Evolutionary conservation across 129 eudicot species (phyloP).

Genomic region (Lonicera japonica): DNA sequence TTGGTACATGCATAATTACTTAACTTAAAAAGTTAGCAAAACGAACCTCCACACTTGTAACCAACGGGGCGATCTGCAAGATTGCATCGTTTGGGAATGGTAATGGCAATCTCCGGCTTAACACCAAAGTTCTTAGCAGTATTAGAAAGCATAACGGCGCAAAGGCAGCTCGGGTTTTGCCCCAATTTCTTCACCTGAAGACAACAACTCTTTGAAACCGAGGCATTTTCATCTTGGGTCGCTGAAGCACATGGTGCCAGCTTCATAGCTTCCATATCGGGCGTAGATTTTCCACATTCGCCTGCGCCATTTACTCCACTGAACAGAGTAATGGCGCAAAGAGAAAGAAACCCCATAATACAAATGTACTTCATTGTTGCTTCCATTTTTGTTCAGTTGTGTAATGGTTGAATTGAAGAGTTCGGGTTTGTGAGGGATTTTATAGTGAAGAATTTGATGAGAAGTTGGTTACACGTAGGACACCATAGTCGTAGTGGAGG

Average conservation of each 20-base stretch:
- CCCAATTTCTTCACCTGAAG: conserved; percentile 59
- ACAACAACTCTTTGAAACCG: conserved; percentile 56
- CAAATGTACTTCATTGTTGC: conserved; percentile 42
- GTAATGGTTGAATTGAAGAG: not conserved
- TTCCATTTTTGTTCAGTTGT: conserved; percentile 25
- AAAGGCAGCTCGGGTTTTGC: conserved; percentile 70
- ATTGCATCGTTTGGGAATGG: conserved; percentile 90
- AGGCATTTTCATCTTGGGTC: conserved; percentile 48
- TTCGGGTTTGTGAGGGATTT: no score
- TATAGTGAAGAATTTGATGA: no score
- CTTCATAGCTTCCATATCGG: conserved; percentile 76
- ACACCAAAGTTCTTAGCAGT: conserved; percentile 68
- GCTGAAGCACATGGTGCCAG: conserved; percentile 79
- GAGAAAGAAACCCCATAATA: conserved; percentile 33
- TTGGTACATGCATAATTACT: not conserved
- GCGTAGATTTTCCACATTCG: conserved; percentile 57
- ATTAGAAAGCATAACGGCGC: conserved; percentile 87
- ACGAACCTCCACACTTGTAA: conserved; percentile 77
- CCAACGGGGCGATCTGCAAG: conserved; percentile 80
- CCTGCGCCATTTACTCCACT: conserved; percentile 51
- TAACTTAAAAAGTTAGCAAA: not conserved
- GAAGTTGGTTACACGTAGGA: conserved; percentile 25
- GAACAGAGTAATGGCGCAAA: conserved; percentile 27
- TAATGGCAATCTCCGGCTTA: conserved; percentile 58
- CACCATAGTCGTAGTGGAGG: conserved; percentile 44